phyloP scores from a whole-genome alignment of 768 basidiomycete species.

The Melanogaster broomeanus region DNA sequence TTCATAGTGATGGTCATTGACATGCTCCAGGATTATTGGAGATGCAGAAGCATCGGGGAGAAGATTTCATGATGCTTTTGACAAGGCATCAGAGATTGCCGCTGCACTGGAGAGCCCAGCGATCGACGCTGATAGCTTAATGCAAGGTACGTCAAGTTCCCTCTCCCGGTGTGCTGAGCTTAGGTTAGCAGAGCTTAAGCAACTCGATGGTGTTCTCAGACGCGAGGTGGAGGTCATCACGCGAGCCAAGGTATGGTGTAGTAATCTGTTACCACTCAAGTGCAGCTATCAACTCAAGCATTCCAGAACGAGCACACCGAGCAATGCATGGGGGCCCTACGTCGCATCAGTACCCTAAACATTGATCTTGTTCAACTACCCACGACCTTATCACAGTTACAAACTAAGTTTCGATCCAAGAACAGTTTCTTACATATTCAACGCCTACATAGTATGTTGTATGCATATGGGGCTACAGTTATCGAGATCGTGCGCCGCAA shows the following conservation, averaged over 20 bases:
- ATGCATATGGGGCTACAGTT: constrained; percentile 89
- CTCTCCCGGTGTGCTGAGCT: constrained; percentile 1
- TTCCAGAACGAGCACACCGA: constrained; percentile 71
- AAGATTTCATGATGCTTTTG: constrained; percentile 60
- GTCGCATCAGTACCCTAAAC: constrained; percentile 79
- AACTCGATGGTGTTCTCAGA: constrained; percentile 61
- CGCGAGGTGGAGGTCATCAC: constrained; percentile 60
- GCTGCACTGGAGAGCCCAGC: constrained; percentile 56
- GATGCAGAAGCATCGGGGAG: constrained; percentile 58
- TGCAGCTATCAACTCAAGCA: constrained; percentile 26
- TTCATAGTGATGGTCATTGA: neutral
- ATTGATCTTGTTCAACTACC: constrained; percentile 79
- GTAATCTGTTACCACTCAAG: neutral
- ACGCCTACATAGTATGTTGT: constrained; percentile 85
- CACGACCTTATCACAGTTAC: constrained; percentile 59
- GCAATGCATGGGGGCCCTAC: constrained; percentile 64
- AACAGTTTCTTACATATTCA: constrained; percentile 91
- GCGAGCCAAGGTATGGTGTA: constrained; percentile 49
- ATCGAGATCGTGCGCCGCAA: constrained; percentile 90
- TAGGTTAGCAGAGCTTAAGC: constrained; percentile 54
- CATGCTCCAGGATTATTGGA: constrained; percentile 48
- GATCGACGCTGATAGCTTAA: constrained; percentile 47
- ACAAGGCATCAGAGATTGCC: constrained; percentile 53
- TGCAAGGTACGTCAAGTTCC: constrained; percentile 46
- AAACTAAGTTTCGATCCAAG: constrained; percentile 70